Evolutionary conservation across 805 yeast species (phyloP).

Genomic region (Wickerhamiella alocasiicola): DNA sequence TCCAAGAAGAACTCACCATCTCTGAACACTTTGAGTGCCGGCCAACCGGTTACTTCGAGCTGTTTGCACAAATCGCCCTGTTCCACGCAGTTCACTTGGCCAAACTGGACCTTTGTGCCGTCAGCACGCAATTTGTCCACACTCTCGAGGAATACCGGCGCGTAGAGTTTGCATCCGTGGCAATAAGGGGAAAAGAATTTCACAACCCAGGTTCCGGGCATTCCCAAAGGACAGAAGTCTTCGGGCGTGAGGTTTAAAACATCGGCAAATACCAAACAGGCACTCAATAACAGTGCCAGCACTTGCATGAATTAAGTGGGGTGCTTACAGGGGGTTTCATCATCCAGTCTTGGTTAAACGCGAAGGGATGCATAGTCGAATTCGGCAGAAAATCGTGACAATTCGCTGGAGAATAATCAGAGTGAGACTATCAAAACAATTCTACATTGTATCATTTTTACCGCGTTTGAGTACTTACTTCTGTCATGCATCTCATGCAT

Average conservation of each 20-base stretch:
- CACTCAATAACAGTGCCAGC: background rate
- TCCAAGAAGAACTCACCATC: constrained; percentile 25
- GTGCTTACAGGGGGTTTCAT: too few relatives aligned
- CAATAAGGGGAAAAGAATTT: constrained; percentile 91
- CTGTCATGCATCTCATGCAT: too few relatives aligned
- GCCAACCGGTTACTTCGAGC: constrained; percentile 54
- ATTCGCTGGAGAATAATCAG: too few relatives aligned
- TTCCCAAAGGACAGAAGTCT: constrained; percentile 15
- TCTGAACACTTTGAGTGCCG: constrained; percentile 52
- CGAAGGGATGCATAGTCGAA: too few relatives aligned
- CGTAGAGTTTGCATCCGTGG: constrained; percentile 62
- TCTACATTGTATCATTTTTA: too few relatives aligned
- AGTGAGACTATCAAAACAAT: too few relatives aligned
- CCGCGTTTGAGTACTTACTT: too few relatives aligned
- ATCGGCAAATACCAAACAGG: background rate
- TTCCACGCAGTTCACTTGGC: constrained; percentile 73
- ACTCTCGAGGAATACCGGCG: constrained; percentile 72
- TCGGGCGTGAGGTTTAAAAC: constrained; percentile 14
- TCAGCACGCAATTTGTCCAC: constrained; percentile 35
- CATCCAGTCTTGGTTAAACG: too few relatives aligned
- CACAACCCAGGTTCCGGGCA: constrained; percentile 52
- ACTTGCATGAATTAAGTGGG: too few relatives aligned
- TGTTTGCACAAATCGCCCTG: constrained; percentile 74
- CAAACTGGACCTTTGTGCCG: constrained; percentile 39
- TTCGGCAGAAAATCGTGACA: too few relatives aligned